Evolutionary conservation across 768 basidiomycete species (phyloP).

Genomic region (Russula vinacea): DNA sequence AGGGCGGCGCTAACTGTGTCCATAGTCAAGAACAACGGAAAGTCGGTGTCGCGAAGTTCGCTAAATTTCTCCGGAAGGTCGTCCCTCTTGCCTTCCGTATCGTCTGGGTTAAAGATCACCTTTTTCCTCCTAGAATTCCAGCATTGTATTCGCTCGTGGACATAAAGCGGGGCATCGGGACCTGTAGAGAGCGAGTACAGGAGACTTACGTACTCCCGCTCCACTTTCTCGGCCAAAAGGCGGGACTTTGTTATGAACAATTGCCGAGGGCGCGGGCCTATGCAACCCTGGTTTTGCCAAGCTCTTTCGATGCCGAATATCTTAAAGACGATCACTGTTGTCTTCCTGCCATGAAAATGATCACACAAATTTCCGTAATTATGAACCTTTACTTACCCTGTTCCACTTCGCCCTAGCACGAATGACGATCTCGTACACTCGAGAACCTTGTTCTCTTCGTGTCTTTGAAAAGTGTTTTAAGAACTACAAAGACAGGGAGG

Average conservation of each 20-base stretch:
- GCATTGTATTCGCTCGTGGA: constrained; percentile 35
- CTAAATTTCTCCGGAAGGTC: constrained; percentile 55
- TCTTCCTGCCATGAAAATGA: constrained; percentile 48
- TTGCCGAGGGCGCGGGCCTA: constrained; percentile 53
- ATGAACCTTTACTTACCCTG: constrained; percentile 47
- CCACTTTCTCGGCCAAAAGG: constrained; percentile 62
- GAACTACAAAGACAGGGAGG: not conserved
- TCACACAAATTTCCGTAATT: not conserved
- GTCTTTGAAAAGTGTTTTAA: constrained; percentile 9
- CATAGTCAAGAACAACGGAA: constrained; percentile 68
- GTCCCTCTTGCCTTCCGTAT: constrained; percentile 40
- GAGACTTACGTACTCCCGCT: constrained; percentile 58
- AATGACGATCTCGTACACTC: constrained; percentile 25
- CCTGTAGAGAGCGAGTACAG: constrained; percentile 44
- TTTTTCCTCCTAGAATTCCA: constrained; percentile 27
- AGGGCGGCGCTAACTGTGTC: constrained; percentile 46
- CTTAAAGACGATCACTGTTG: constrained; percentile 73
- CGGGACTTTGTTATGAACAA: constrained; percentile 72
- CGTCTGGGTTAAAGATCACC: constrained; percentile 43
- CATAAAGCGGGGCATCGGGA: constrained; percentile 40
- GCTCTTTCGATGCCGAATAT: constrained; percentile 66
- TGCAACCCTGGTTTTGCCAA: constrained; percentile 41
- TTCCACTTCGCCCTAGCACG: constrained; percentile 56
- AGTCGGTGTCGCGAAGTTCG: constrained; percentile 56
- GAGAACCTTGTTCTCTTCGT: constrained; percentile 24